Evolutionary conservation across 495 filamentous ascomycete species (phyloP).

Genomic region (Aspergillus sparsus): DNA sequence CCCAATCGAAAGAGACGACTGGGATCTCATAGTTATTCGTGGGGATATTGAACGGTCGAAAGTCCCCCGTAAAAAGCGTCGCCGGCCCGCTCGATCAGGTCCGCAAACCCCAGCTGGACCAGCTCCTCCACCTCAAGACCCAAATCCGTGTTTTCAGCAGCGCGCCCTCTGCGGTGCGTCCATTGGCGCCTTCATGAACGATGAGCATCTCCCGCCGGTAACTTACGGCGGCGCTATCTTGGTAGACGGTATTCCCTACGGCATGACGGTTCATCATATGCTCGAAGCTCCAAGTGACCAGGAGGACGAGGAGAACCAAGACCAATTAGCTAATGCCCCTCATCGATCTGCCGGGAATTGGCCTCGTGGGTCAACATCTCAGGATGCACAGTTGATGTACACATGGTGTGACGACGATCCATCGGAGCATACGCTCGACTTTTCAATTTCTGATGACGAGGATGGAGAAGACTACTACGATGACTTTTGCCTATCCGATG

Average conservation of each 20-base stretch:
- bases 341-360: conserved; percentile 41
- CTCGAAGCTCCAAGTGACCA: conserved; percentile 77
- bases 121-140: conserved; percentile 36
- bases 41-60: conserved; percentile 72
- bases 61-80: conserved; percentile 50
- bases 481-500: conserved; percentile 46
- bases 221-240: conserved; percentile 86
- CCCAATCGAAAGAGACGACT: conserved; percentile 60
- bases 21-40: conserved; percentile 61
- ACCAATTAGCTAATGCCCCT: conserved; percentile 33
- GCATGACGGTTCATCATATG: conserved; percentile 96
- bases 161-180: conserved; percentile 83
- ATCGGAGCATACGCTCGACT: conserved; percentile 40
- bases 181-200: conserved; percentile 85
- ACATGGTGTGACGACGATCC: conserved; percentile 36
- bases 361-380: conserved; percentile 23
- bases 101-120: conserved; percentile 33
- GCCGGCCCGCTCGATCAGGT: conserved; percentile 41
- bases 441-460: conserved; percentile 53
- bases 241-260: conserved; percentile 79
- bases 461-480: conserved; percentile 45
- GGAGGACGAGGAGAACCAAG: conserved; percentile 40
- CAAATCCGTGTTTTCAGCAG: conserved; percentile 62
- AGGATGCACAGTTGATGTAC: conserved; percentile 33
- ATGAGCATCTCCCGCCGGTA: conserved; percentile 82